Base-by-base conservation (phyloP, 1,284 basidiomycete species). In the Exobasidium cylindrosporum region DNA sequence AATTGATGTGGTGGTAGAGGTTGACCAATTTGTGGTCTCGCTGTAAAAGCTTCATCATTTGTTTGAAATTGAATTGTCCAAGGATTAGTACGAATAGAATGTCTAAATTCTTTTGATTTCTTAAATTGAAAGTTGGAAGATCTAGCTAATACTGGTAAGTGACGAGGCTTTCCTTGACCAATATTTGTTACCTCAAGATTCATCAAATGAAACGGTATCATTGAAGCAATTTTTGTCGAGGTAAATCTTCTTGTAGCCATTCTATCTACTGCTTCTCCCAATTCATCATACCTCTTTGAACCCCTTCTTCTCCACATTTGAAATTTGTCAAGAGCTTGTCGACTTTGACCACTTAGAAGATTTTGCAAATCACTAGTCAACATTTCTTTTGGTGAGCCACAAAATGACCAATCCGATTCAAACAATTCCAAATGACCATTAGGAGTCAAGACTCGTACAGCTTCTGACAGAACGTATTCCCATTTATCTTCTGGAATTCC, bases 401-500 rank as follows among this genome's bases (percentile, higher is more conserved):
- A 67, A 50, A 75, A 75, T 46, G 30, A 57, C 23, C 59, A 58
- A 26, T 75, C 72, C 26, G 61, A 59, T 52, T 75, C 73, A 11
- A 74, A 49, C 17, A 72, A 32, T 45, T 72, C 69, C 28, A 75
- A 43, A 30, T 62, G 60, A 17, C 70, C 73, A 35, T 65, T 71
- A 0, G 71, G 73, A 4, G 66, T 66, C 21, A 74, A 43, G 23
- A 75, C 56, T 21, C 73, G 61, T 28, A 60, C 45, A 2, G 58
- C 55, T 14, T 73, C 72, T 4, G 60, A 46, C 10, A 75, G 52
- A 6, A 75, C 14, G 14, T 65, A 62, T 40, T 60, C 29, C 73
- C 72, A 74, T 49, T 60, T 65, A 43, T 72, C 65, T 45, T 75
- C 71, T 11, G 70, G 69, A 10, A 75, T 47, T 28, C 61, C 68